Percentiles rank a stretch among this genome's conserved stretches.
Conservation (phyloP, 176 grass and related monocot genomes). For the Tillandsia leiboldiana region DNA sequence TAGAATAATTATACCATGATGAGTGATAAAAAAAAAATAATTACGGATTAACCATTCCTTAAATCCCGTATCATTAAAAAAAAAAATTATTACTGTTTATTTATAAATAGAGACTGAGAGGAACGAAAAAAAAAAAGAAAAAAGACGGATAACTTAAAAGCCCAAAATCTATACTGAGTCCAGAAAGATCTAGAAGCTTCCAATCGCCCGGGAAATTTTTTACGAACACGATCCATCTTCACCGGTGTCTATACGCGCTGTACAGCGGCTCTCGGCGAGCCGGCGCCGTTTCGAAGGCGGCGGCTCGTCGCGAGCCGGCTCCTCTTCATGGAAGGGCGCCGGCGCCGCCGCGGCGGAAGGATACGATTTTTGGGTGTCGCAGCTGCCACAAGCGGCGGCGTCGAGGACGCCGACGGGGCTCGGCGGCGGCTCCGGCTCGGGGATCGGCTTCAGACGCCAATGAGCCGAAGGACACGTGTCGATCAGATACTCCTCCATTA, state of each 20-base stretch:
- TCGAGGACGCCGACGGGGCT: slow-evolving; percentile 36
- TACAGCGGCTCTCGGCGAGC: slow-evolving; percentile 11
- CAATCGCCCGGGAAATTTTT: too few species aligned
- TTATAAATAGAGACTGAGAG: neutral
- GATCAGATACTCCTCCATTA: slow-evolving; percentile 21
- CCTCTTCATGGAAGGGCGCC: neutral
- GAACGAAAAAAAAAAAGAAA: neutral
- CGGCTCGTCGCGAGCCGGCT: slow-evolving; percentile 9
- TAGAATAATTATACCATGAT: neutral
- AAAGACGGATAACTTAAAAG: neutral
- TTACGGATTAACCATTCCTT: neutral
- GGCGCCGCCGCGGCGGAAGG: neutral
- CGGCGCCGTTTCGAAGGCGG: slow-evolving; percentile 28
- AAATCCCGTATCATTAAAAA: neutral
- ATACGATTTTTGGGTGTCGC: slow-evolving; percentile 17
- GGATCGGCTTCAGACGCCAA: neutral
- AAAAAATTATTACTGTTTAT: neutral
- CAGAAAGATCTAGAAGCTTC: too few species aligned
- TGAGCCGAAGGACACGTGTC: slow-evolving; percentile 24
- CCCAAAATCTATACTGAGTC: neutral
- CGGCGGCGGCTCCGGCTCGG: slow-evolving; percentile 5
- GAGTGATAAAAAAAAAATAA: neutral
- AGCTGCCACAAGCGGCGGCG: slow-evolving; percentile 26
- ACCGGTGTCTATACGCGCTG: slow-evolving; percentile 13
- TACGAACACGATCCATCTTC: slow-evolving; percentile 24